Base-by-base conservation (phyloP, 2,329 filamentous ascomycete species). In the Anisogramma anomala region DNA sequence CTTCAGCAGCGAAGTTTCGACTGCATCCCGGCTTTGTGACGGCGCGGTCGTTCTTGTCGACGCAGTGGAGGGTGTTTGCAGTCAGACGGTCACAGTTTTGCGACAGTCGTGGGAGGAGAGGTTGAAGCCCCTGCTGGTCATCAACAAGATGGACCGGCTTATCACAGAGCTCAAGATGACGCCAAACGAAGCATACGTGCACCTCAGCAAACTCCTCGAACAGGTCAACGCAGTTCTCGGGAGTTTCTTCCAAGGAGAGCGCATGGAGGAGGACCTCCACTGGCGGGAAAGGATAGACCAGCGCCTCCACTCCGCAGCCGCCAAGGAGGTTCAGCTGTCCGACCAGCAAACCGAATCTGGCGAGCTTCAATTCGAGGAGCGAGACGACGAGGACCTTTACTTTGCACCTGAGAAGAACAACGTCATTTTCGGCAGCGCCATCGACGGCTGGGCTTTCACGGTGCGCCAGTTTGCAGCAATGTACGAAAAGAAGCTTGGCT, bases 361-460 rank as follows among this genome's bases (percentile, higher is more conserved):
- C 3, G 77, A 80, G 13, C 58, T 77, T 4, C 73, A 80, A 43
- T 98, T 86, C 52, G 81, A 95, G 58, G 91, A 96, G 58, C 79
- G 79, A 52, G 88, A 95, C 54, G 91, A 98, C 55, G 88, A 96
- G 58, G 88, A 95, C 58, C 79, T 98, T 19, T 98, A 98, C 60
- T 98, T 98, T 62, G 86, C 91, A 1, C 91, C 91, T 0, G 91
- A 98, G 57, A 94, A 89, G 62, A 95, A 95, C 61, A 98, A 98
- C 56, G 91, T 98, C 59, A 96, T 98, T 49, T 98, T 98, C 60
- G 87, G 86, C 66, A 96, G 89, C 58, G 91, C 91, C 45, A 82
- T 94, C 42, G 91, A 98, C 57, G 91, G 91, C n/a, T 98, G 91
- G 91, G 91, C 91, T 3, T 98, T 98, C 55, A 98, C 91, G 0